phyloP scores from a whole-genome alignment of 208 protist genomes.

The Sergeia podlipaevii region DNA sequence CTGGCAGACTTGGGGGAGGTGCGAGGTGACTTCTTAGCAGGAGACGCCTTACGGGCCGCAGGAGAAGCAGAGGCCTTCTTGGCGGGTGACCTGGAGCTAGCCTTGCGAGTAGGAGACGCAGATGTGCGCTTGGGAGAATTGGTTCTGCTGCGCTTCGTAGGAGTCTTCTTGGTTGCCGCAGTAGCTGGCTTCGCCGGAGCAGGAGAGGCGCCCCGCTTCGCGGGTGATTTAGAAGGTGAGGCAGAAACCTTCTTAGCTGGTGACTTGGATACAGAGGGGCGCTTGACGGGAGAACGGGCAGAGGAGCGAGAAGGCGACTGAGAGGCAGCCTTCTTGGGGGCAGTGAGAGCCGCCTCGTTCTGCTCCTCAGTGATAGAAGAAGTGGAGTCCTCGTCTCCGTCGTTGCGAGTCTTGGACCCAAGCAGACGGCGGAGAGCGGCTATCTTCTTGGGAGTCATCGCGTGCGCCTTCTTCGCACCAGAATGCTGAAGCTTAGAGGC shows the following conservation, averaged over 20 bases:
- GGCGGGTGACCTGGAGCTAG: background rate
- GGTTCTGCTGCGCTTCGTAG: background rate
- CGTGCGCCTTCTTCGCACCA: conserved; percentile 10
- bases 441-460: conserved; percentile 23
- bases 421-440: conserved; percentile 8
- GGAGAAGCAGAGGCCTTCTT: conserved; percentile 1
- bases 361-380: no score
- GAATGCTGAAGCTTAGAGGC: background rate
- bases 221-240: no score
- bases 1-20: conserved; percentile 7
- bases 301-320: conserved; percentile 7
- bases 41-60: background rate
- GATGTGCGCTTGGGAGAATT: background rate
- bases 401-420: no score
- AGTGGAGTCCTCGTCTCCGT: no score
- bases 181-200: conserved; percentile 1
- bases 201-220: background rate
- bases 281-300: conserved; percentile 9
- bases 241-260: background rate
- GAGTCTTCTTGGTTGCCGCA: background rate
- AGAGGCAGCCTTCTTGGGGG: conserved; percentile 8
- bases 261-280: no score
- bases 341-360: conserved; percentile 8
- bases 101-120: conserved; percentile 5
- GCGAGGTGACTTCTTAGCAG: background rate